Evolutionary conservation across 345 rosid species (phyloP), one percentile per base, ranked within the genome.

Genomic region (Zanthoxylum bungeanum): DNA sequence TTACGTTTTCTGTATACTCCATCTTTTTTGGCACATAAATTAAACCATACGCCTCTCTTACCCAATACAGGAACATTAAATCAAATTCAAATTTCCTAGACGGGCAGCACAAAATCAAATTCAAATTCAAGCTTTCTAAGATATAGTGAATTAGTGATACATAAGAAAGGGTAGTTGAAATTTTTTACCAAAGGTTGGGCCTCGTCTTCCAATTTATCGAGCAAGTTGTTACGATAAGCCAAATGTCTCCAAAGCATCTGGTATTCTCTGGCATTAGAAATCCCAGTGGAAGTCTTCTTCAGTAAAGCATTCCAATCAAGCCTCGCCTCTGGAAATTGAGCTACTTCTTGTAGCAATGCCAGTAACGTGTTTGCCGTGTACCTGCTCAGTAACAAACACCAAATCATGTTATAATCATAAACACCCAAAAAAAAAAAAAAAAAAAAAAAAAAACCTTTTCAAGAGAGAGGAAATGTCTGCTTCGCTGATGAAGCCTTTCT

Each of bases 231-330:
- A 1, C 85, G 75, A 80, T 95, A 95, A 22, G 99, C 97, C 77
- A 95, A 83, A 79, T 95, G 97, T 46, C 99, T 83, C 99, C 99
- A 95, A 21, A 95, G 77, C 92, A 91, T 84, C 80, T 84, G 97
- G 75, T 85, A 89, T 67, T 91, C 97, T 73, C 93, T 84, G 36
- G 88, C 85, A 80, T 66, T 85, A 17, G 93, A 79, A 65, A 91
- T 91, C 52, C 95, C 95, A 50, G 91, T 91, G 25, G 81, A 73
- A 3, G 89, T 82, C 75, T 77, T 89, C 80, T 84, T 85, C 62
- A 85, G 90, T 76, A 91, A 51, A 69, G 78, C 86, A 56, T 86
- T 60, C 95, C 95, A 91, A 66, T 91, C 85, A 42, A 89, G 75
- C 85, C 80, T 88, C 16, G 56, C 73, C 6, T 73, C 83, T 49